Conservation (phyloP, 495 filamentous ascomycete genomes). For the Neurospora cerealis region DNA sequence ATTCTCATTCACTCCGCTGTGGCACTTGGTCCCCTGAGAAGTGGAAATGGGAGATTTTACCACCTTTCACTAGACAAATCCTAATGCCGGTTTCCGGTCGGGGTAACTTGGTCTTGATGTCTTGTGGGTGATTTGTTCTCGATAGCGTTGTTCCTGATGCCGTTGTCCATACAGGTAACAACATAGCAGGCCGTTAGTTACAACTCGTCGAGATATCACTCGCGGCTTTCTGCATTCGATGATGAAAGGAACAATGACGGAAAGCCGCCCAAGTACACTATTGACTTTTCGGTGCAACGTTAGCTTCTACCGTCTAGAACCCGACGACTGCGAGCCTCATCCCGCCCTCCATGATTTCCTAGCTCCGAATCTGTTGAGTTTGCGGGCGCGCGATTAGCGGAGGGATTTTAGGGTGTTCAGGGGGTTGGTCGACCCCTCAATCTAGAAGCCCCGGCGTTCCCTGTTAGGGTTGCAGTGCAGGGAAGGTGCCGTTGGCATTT, state of each 20-base stretch:
- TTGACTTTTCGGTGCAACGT: neutral
- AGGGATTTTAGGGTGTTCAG: neutral
- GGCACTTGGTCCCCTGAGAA: neutral
- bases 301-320: neutral
- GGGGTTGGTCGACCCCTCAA: neutral
- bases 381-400: neutral
- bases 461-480: neutral
- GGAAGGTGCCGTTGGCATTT: neutral
- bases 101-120: neutral
- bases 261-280: neutral
- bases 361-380: neutral
- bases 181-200: neutral
- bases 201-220: neutral
- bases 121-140: neutral
- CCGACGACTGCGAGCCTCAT: neutral
- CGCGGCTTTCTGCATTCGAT: neutral
- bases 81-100: neutral
- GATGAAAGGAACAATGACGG: neutral
- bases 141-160: neutral
- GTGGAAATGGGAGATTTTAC: neutral
- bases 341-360: neutral
- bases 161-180: neutral
- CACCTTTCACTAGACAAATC: neutral
- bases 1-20: neutral
- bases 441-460: neutral